A percentile compares a stretch with the other conserved stretches of the same genome.
phyloP scores from a whole-genome alignment of 495 filamentous ascomycete species.

The Xylaria scruposa region DNA sequence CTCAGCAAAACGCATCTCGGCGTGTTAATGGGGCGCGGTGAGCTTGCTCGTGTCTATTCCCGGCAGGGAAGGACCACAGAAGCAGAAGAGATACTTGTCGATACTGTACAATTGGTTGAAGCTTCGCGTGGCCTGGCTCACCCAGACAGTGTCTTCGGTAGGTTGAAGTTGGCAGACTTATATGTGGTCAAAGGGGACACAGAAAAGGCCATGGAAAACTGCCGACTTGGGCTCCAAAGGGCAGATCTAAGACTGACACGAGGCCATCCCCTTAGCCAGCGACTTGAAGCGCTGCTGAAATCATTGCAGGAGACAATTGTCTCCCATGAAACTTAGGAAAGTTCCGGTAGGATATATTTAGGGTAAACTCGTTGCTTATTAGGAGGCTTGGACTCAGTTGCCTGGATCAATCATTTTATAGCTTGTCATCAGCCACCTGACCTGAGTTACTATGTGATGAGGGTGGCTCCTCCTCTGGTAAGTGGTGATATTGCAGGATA shows the following conservation, averaged over 20 bases:
- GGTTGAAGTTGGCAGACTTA: constrained; percentile 6
- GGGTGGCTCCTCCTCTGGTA: too few relatives aligned
- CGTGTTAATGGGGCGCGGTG: constrained; percentile 29
- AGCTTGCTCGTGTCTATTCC: constrained; percentile 31
- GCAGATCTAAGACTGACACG: neutral
- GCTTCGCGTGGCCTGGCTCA: constrained; percentile 29
- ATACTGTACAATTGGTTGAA: constrained; percentile 29
- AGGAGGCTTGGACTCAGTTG: too few relatives aligned
- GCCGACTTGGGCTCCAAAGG: neutral
- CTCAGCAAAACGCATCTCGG: constrained; percentile 34
- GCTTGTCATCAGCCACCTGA: too few relatives aligned
- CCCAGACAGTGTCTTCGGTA: constrained; percentile 29
- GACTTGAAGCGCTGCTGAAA: constrained; percentile 3
- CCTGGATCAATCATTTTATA: too few relatives aligned
- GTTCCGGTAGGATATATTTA: too few relatives aligned
- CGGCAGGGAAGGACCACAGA: constrained; percentile 24
- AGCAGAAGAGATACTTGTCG: constrained; percentile 24
- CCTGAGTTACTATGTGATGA: too few relatives aligned
- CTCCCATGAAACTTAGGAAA: neutral
- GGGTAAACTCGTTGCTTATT: too few relatives aligned
- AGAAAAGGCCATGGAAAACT: neutral
- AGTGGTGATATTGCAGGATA: too few relatives aligned
- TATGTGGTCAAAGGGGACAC: constrained; percentile 5
- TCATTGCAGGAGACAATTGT: neutral
- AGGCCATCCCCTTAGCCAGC: constrained; percentile 1